Evolutionary conservation across 2,329 filamentous ascomycete genomes (phyloP).

Genomic region (Emergomyces pasteurianus): DNA sequence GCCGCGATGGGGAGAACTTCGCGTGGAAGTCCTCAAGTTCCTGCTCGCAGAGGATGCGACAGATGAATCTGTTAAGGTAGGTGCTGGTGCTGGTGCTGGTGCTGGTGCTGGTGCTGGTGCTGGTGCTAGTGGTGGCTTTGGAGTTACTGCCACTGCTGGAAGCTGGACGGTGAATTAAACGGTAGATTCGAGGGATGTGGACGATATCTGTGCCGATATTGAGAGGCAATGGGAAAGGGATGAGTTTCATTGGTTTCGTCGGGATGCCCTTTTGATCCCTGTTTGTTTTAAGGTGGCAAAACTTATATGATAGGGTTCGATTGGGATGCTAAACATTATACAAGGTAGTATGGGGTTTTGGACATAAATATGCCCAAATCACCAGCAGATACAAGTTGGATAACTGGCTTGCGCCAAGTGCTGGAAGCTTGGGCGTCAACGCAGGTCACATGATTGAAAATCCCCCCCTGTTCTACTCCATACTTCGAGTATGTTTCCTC

Average conservation of each 20-base stretch:
- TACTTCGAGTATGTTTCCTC: too few species aligned
- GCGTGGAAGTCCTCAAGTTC: conserved; percentile 31
- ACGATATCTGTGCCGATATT: conserved; percentile 72
- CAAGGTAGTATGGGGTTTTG: too few species aligned
- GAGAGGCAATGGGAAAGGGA: conserved; percentile 52
- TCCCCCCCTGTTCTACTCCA: too few species aligned
- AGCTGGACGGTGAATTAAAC: conserved; percentile 39
- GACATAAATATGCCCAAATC: too few species aligned
- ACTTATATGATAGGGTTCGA: background rate
- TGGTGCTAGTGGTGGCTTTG: too few species aligned
- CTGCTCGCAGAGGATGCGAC: conserved; percentile 29
- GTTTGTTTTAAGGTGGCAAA: too few species aligned
- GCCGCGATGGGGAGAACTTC: conserved; percentile 21
- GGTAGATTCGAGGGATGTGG: conserved; percentile 51
- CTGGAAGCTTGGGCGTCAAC: too few species aligned
- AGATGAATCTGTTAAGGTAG: conserved; percentile 26
- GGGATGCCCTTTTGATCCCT: too few species aligned
- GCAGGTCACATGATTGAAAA: background rate
- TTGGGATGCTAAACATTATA: background rate
- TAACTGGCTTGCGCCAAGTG: background rate
- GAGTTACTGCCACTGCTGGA: conserved; percentile 13
- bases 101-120: too few species aligned
- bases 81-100: background rate
- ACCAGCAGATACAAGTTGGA: background rate
- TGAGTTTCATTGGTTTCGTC: conserved; percentile 19